Base-by-base conservation (phyloP, 2,329 filamentous ascomycete genomes). In the Graphilbum ipis-grandicollis region DNA sequence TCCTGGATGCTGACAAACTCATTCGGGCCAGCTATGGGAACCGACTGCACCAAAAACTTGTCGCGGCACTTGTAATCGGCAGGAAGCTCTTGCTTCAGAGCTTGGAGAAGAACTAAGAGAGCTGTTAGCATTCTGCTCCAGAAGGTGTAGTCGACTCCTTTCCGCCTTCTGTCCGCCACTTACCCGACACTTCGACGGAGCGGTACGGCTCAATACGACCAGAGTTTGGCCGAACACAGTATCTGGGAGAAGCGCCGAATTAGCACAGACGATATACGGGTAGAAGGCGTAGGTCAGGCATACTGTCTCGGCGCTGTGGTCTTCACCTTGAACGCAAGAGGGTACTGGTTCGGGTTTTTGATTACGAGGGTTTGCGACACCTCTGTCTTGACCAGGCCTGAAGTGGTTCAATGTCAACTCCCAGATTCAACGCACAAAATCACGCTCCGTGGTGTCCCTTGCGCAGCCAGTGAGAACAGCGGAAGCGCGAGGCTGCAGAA, bases 281-380 rank as follows among this genome's bases (percentile, higher is more conserved):
- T 17, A 5, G 15, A 18, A 31, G 18, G n/a, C n/a, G 14, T 15
- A 17, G n/a, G n/a, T 15, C 5, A 6, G 9, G 59, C 79, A 53
- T 81, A 98, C 88, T 96, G 90, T 64, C 96, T 96, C 25, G 90
- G 90, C 35, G 90, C 90, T 44, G 90, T 98, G 34, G 90, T 98
- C 75, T 98, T 98, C 59, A 98, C 90, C 70, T 80, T 80, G 63
- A 80, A 80, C 29, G 74, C 75, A 45, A 79, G 62, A 8, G 75
- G 74, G 31, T 64, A 60, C 34, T 62, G 57, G 52, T 70, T 76
- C 32, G 68, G 63, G 57, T 80, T 80, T 55, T 60, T 69, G 53
- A 80, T 74, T 48, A 62, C 73, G 46, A 80, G 60, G 39, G 62
- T 66, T 58, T 76, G 71, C 48, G 71, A 59, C 41, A 79, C 73